phyloP scores from a whole-genome alignment of 768 basidiomycete species.

The Mycena metata region DNA sequence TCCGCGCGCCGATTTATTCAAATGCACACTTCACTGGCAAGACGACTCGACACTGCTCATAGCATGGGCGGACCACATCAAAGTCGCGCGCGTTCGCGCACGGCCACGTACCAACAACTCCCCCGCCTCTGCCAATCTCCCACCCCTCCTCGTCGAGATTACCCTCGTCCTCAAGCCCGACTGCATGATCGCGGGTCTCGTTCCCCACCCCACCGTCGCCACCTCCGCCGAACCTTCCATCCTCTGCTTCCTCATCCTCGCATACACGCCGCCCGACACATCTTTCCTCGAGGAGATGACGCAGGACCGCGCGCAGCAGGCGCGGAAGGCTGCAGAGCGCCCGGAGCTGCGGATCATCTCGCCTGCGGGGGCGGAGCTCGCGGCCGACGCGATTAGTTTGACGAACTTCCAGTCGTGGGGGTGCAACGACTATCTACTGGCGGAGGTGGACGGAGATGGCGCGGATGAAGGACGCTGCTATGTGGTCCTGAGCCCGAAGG shows the following conservation, averaged over 20 bases:
- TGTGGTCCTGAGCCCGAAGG: conserved; percentile 88
- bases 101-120: conserved; percentile 62
- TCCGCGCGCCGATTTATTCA: conserved; percentile 95
- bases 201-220: conserved; percentile 65
- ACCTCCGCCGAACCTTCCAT: conserved; percentile 40
- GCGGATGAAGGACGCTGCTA: conserved; percentile 68
- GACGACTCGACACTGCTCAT: conserved; percentile 92
- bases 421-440: conserved; percentile 92
- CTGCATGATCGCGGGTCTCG: conserved; percentile 94
- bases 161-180: conserved; percentile 94
- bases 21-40: conserved; percentile 92
- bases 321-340: conserved; percentile 88
- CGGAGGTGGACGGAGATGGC: conserved; percentile 59
- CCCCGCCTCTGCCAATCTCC: conserved; percentile 60
- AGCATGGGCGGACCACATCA: conserved; percentile 95
- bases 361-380: conserved; percentile 87
- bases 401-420: conserved; percentile 85
- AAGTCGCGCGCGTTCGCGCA: conserved; percentile 84
- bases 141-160: conserved; percentile 85
- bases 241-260: conserved; percentile 86
- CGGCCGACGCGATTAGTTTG: conserved; percentile 86
- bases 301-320: conserved; percentile 78
- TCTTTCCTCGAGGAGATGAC: conserved; percentile 78
- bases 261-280: conserved; percentile 86
- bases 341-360: conserved; percentile 96